These are phyloP conservation scores for Gentiana dahurica DNA, from an alignment of 257 asterid genomes.

Conservation along the genomic window DNA sequence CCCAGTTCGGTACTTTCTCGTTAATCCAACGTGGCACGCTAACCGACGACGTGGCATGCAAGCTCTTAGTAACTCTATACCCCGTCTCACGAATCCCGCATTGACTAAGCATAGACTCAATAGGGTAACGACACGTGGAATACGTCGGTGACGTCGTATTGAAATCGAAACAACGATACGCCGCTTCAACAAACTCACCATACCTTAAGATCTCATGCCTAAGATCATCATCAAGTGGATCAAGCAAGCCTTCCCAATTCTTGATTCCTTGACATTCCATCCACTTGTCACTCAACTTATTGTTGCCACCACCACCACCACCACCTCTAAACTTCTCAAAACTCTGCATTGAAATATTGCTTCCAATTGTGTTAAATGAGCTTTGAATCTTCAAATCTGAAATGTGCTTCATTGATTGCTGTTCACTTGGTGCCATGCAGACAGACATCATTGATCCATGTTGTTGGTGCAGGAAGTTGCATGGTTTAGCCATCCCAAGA, in stretches of 20 bases:
- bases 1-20: slow-evolving; percentile 37
- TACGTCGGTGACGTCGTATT: slow-evolving; percentile 50
- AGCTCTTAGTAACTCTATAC: slow-evolving; percentile 32
- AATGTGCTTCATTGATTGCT: neutral
- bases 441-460: neutral
- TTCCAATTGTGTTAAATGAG: slow-evolving; percentile 3
- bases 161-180: slow-evolving; percentile 63
- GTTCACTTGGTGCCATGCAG: neutral
- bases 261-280: slow-evolving; percentile 77
- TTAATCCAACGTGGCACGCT: slow-evolving; percentile 45
- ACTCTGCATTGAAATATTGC: slow-evolving; percentile 1
- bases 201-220: slow-evolving; percentile 64
- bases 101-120: slow-evolving; percentile 22
- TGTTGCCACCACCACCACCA: neutral
- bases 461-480: neutral
- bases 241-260: slow-evolving; percentile 90
- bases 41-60: slow-evolving; percentile 77
- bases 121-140: slow-evolving; percentile 33
- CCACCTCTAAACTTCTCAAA: slow-evolving; percentile 5
- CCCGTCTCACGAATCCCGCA: slow-evolving; percentile 34
- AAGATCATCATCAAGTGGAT: slow-evolving; percentile 71
- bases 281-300: slow-evolving; percentile 48
- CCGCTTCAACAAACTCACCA: slow-evolving; percentile 75
- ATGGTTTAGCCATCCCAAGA: slow-evolving; percentile 13
- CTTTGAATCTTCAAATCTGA: neutral